These are phyloP conservation scores for Rhinocladiella mackenziei DNA, from an alignment of 2,329 filamentous ascomycete species.

Conservation along the genomic window DNA sequence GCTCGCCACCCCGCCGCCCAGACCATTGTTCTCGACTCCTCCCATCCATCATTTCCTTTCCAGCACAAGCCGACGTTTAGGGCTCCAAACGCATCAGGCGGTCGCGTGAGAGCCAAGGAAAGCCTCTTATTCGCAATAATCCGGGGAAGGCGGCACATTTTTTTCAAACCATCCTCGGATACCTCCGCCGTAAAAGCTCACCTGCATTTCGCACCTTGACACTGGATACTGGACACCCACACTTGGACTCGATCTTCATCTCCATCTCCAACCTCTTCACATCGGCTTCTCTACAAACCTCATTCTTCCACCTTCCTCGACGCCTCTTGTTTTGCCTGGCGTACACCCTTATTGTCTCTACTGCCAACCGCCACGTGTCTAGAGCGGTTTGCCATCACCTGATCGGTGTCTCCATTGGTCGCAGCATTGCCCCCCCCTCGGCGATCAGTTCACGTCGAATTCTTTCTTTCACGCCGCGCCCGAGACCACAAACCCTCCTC, in stretches of 20 bases:
- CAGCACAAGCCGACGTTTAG: not conserved
- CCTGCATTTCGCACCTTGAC: conserved; percentile 3
- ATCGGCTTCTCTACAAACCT: too few species aligned
- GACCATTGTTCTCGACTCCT: not conserved
- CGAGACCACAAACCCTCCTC: too few species aligned
- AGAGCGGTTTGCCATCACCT: too few species aligned
- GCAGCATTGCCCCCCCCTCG: too few species aligned
- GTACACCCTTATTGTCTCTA: too few species aligned
- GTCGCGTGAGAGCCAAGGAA: conserved; percentile 17
- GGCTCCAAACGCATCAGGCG: not conserved
- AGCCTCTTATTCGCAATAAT: conserved; percentile 13
- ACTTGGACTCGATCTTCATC: not conserved
- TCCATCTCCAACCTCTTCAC: conserved; percentile 2
- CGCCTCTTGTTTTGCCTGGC: too few species aligned
- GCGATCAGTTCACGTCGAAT: too few species aligned
- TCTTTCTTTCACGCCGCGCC: too few species aligned
- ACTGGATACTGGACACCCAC: too few species aligned
- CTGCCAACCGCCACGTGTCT: too few species aligned
- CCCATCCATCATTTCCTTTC: not conserved
- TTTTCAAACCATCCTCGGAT: conserved; percentile 10
- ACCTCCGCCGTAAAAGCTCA: conserved; percentile 9
- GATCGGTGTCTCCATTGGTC: too few species aligned
- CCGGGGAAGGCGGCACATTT: conserved; percentile 16
- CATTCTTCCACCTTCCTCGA: too few species aligned
- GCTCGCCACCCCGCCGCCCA: not conserved